A percentile compares a stretch with the other conserved stretches of the same genome.
These are phyloP conservation scores for Fusarium decemcellulare DNA, from an alignment of 2,329 filamentous ascomycete genomes.

Conservation along the genomic window DNA sequence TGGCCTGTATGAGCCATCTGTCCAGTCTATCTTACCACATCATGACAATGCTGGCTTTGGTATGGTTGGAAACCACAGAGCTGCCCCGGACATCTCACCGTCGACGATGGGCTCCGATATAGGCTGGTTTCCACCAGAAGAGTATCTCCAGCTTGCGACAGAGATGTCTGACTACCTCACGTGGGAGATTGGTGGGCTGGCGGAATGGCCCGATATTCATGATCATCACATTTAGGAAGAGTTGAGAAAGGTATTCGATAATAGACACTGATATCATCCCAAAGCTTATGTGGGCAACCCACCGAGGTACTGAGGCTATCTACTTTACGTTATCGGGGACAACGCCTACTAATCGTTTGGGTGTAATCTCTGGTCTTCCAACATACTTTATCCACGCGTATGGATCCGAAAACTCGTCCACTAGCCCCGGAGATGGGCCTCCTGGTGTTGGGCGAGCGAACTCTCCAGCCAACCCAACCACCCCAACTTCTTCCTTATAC, in stretches of 20 bases:
- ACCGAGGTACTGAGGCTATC: too few species aligned
- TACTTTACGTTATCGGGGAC: not conserved
- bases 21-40: too few species aligned
- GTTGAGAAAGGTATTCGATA: too few species aligned
- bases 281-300: too few species aligned
- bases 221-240: too few species aligned
- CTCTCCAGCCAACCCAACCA: slow-evolving; percentile 23
- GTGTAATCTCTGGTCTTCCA: slow-evolving; percentile 17
- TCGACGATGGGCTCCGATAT: too few species aligned
- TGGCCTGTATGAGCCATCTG: too few species aligned
- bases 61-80: too few species aligned
- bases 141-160: not conserved
- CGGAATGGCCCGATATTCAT: not conserved
- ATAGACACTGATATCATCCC: too few species aligned
- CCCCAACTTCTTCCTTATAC: slow-evolving; percentile 24
- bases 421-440: not conserved
- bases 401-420: slow-evolving; percentile 25
- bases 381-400: slow-evolving; percentile 36
- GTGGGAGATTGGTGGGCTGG: not conserved
- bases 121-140: not conserved
- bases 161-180: slow-evolving; percentile 1
- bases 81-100: too few species aligned
- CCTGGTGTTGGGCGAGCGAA: not conserved
- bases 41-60: too few species aligned
- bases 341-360: slow-evolving; percentile 1